These are phyloP conservation scores for Pyrenula massariospora DNA, from an alignment of 495 filamentous ascomycete species.

Conservation along the genomic window DNA sequence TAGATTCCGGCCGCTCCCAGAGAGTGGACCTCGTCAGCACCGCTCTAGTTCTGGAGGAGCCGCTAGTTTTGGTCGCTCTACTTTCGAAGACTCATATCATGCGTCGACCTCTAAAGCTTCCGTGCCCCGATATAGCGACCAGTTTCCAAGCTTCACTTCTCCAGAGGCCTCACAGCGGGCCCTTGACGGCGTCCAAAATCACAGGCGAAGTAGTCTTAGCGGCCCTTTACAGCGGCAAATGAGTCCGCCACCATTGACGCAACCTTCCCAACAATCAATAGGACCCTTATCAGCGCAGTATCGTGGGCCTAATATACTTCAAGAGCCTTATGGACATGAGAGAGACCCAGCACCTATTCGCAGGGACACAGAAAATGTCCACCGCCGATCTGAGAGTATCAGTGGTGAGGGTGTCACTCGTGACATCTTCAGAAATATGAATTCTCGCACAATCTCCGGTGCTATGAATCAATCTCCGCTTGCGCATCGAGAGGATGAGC, in stretches of 20 bases:
- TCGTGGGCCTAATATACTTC: not conserved
- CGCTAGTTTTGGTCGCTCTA: not conserved
- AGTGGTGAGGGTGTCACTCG: not conserved
- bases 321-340: not conserved
- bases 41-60: not conserved
- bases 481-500: not conserved
- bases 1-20: slow-evolving; percentile 14
- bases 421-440: not conserved
- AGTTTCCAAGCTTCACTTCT: not conserved
- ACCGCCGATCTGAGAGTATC: not conserved
- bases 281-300: not conserved
- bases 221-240: not conserved
- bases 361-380: not conserved
- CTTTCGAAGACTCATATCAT: not conserved
- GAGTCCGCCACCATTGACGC: not conserved
- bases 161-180: not conserved
- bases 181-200: not conserved
- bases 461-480: not conserved
- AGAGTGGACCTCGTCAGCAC: not conserved
- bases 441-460: not conserved
- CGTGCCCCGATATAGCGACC: not conserved
- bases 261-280: not conserved
- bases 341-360: not conserved
- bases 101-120: not conserved
- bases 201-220: not conserved